Evolutionary conservation across 768 basidiomycete genomes (phyloP).

Genomic region (Suillus decipiens): DNA sequence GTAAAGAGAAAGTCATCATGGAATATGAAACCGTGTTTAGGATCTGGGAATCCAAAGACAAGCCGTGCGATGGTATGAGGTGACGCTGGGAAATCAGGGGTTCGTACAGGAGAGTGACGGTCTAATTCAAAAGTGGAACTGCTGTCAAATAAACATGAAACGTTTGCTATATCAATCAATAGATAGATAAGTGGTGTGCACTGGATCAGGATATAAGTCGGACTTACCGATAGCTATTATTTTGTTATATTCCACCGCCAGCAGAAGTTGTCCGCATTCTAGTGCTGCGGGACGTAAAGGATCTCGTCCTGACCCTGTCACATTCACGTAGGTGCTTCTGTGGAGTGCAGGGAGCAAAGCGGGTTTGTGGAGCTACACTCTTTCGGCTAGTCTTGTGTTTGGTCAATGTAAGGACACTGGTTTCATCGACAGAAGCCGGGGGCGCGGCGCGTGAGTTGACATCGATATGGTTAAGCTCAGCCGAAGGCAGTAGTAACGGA

Average conservation of each 20-base stretch:
- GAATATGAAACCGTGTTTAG: background rate
- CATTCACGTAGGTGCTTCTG: constrained; percentile 21
- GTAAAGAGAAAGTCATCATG: background rate
- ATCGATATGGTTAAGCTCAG: constrained; percentile 1
- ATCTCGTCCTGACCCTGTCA: constrained; percentile 26
- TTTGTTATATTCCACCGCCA: constrained; percentile 31
- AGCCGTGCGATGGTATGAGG: constrained; percentile 4
- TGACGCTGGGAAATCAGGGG: constrained; percentile 7
- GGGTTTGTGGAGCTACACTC: constrained; percentile 14
- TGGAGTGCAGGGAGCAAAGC: constrained; percentile 23
- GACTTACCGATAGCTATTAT: background rate
- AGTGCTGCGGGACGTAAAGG: constrained; percentile 25
- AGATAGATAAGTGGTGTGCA: background rate
- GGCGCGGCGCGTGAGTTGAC: background rate
- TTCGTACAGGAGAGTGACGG: background rate
- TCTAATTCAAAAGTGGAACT: background rate
- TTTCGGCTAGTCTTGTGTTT: constrained; percentile 16
- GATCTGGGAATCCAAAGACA: constrained; percentile 7
- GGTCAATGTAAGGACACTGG: background rate
- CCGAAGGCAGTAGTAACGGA: constrained; percentile 14
- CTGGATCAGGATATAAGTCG: background rate
- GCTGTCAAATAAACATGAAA: constrained; percentile 3
- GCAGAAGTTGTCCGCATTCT: constrained; percentile 35
- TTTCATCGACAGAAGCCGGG: constrained; percentile 1
- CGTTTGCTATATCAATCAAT: constrained; percentile 2